Percentiles rank a stretch among this genome's conserved stretches.
These are phyloP conservation scores for Globisporangium ultimum DNA, from an alignment of 352 stramenopile genomes.

Conservation along the genomic window DNA sequence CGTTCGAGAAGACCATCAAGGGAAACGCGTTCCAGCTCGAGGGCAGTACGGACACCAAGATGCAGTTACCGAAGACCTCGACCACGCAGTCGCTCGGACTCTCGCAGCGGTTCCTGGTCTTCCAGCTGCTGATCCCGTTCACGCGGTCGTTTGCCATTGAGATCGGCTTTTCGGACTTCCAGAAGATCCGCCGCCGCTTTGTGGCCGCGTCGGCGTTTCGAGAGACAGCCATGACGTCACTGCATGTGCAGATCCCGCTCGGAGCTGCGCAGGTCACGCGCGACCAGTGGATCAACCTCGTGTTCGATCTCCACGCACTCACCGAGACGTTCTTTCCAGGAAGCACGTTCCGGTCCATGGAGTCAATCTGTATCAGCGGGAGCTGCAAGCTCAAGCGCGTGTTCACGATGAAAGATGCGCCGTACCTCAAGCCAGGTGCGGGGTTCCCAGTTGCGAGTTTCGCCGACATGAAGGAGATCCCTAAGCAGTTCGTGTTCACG, in stretches of 20 bases:
- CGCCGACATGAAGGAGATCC: slow-evolving; percentile 51
- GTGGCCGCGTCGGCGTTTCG: slow-evolving; percentile 79
- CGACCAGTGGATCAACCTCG: slow-evolving; percentile 78
- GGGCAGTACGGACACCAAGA: slow-evolving; percentile 69
- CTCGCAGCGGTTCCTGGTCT: slow-evolving; percentile 70
- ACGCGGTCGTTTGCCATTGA: slow-evolving; percentile 72
- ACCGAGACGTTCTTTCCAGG: slow-evolving; percentile 54
- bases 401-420: slow-evolving; percentile 86
- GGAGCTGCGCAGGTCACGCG: slow-evolving; percentile 27
- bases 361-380: slow-evolving; percentile 70
- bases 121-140: slow-evolving; percentile 63
- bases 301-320: slow-evolving; percentile 69
- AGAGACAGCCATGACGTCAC: slow-evolving; percentile 42
- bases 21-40: slow-evolving; percentile 78
- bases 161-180: slow-evolving; percentile 73
- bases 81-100: slow-evolving; percentile 41
- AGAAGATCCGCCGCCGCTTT: slow-evolving; percentile 69
- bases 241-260: slow-evolving; percentile 75
- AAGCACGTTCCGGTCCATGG: slow-evolving; percentile 65
- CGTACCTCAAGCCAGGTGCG: slow-evolving; percentile 13
- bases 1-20: slow-evolving; percentile 80
- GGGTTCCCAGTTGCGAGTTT: slow-evolving; percentile 13
- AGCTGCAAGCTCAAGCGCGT: slow-evolving; percentile 76
- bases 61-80: slow-evolving; percentile 73
- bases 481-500: slow-evolving; percentile 58